Base-by-base conservation (phyloP, 2,329 filamentous ascomycete species). In the Nannizziopsis barbatae region DNA sequence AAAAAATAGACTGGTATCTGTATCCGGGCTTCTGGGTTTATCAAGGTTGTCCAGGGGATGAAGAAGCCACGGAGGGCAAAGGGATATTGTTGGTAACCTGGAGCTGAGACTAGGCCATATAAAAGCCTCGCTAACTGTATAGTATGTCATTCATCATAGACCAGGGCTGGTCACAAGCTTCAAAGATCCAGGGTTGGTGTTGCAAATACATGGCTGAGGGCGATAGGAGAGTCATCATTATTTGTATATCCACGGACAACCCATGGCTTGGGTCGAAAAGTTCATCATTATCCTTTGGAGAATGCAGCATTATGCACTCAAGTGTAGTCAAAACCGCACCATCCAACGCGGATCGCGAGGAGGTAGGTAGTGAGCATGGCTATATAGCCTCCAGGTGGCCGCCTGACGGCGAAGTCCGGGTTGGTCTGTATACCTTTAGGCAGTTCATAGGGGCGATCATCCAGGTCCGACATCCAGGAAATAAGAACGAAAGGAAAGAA, bases 221-320 rank as follows among this genome's bases (percentile, higher is more conserved):
- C 36, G 15, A 42, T 22, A 11, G 18, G 22, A 32, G 10, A 12
- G 35, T 5, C 17, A 47, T 47, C 37, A 41, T 47, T 6, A 31
- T 39, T 32, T 36, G 33, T 45, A 45, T 35, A 50, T 47, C 50
- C 40, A 38, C 41, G 46, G 46, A 52, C 47, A 47, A 52, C 42
- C 48, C 42, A 50, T 36, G 32, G 37, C 37, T 49, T 33, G 42
- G 44, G 42, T 49, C 42, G 47, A 46, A 9, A n/a, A 49, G 31
- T 40, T 45, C 22, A 27, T 40, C 38, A 52, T 47, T 33, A 41
- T 38, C 41, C 43, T 35, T 36, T 22, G 50, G 38, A 40, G 38
- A 52, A 50, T 64, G 64, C 61, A 62, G 57, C 62, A 67, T 67
- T 61, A 67, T 64, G 54, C 65, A 66, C 37, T 66, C 59, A 57